Evolutionary conservation across 805 yeast species (phyloP), one percentile per base, ranked within the genome.

Genomic region (Wickerhamiella parazyma): DNA sequence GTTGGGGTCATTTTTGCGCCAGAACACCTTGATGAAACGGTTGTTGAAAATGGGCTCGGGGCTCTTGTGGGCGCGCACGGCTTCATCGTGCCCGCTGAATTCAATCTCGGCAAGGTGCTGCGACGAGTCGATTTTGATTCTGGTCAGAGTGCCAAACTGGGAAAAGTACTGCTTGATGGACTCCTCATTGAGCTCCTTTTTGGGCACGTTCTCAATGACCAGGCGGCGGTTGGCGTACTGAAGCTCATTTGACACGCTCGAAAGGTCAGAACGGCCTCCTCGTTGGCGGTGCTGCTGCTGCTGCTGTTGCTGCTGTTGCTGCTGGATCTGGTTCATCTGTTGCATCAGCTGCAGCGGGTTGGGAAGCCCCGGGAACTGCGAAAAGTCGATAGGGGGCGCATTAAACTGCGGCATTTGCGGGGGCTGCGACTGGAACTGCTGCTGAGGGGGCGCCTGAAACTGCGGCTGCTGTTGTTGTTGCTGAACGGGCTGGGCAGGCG

Each of bases 11-110:
- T 51, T 47, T 36, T 48, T 49, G 19, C 62, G 61, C 67, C 69
- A 71, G 53, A 55, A 69, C 33, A 70, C 64, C 52, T 70, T 70
- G 48, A 71, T 64, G 47, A 70, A 69, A 41, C 75, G 63, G 58
- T 71, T 71, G 42, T 63, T 65, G 48, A 70, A 70, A 12, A 71
- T 63, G 5, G 73, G 68, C 3, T 55, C 60, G 1, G 73, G 70
- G 22, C 62, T 59, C 5, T 52, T 38, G 65, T 70, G 70, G 1
- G 75, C 75, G 6, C 50, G 57, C 8, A 52, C 55, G 2, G 75
- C 75, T 47, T 57, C 50, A 21, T 57, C 62, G 36, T 62, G 66
- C 12, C 56, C 52, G 6, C 48, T 54, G 47, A 57, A 70, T 38
- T 62, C 68, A n/a, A 70, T 39, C 46, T 61, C 67, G 3, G 70